Evolutionary conservation across 192 early-diverging fungal species (phyloP), one percentile per base, ranked within the genome.

Genomic region (Coemansia sp.): DNA sequence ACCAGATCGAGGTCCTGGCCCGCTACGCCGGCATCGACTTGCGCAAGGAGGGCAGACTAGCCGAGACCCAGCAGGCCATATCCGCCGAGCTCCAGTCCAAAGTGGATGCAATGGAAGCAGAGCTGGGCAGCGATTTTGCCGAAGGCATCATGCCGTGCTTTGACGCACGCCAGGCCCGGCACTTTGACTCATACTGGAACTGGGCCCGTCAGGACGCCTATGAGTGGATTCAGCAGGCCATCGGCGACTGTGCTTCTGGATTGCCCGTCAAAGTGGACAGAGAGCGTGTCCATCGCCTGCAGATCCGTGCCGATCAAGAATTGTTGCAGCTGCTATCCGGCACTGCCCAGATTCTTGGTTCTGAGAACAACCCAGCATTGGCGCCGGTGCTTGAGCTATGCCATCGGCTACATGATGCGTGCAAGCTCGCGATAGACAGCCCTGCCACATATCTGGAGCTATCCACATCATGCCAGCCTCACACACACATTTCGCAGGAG

Each of bases 161-260:
- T 65, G 84, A 80, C 40, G 65, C 68, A n/a, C 77, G 82, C 50
- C 94, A 90, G 75, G 87, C 83, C 27, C 86, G 94, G 33, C 78
- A 52, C 17, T 97, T 89, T 63, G 91, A 97, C 50, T 97, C 94
- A 34, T 84, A 84, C 82, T 97, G 94, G 94, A 93, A 94, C 78
- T 97, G 94, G 91, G 78, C 90, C 38, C 65, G 45, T 41, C 70
- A 65, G 42, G 64, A 42, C 21, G 60, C 42, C 38, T 79, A 44
- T 52, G 59, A 40, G 32, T 37, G 41, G 44, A 89, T 88, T 60
- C 93, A 91, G 56, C 88, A 89, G 59, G 82, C 89, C 29, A 79
- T 93, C 44, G 84, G 83, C 60, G 85, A 80, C 44, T 27, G 13
- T 26, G 16, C 9, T 5, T 3, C 22, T 5, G 76, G 81, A 30